Evolutionary conservation across 768 basidiomycete genomes (phyloP), one percentile per base, ranked within the genome.

Genomic region (Clitopilus hobsonii): DNA sequence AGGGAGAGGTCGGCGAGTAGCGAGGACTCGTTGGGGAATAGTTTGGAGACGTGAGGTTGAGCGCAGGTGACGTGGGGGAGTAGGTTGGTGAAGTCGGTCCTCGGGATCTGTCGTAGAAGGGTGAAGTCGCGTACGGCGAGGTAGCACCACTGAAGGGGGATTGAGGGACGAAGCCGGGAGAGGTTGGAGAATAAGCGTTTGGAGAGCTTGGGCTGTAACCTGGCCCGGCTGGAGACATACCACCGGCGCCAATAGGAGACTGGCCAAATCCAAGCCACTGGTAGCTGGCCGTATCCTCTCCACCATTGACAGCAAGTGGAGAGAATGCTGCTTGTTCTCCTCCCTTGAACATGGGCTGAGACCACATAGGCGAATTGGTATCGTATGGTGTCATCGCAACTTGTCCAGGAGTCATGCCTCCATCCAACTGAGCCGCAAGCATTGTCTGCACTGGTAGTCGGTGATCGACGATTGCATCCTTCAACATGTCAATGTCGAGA

Each of bases 371-470:
- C 14, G 91, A 90, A 63, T 92, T 91, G 53, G 84, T 89, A 67
- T 96, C 94, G 68, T 98, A 98, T 3, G 97, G 97, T 1, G 97
- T 99, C 90, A 94, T 93, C 7, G 89, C 92, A 6, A 91, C 91
- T 64, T 91, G 89, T 22, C 89, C 91, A 2, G 91, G 91, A 0
- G 92, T 94, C 84, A 94, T 94, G 20, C 88, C 91, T 24, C 89
- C 91, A 49, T 94, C 93, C 2, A 82, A 80, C 54, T 87, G 89
- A 2, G 87, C 84, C 6, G 86, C 81, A 49, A 94, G 74, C 80
- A 90, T 85, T 6, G 81, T 84, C 61, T 91, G 89, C 3, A 91
- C 88, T 0, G 93, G 93, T 16, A 97, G 76, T 23, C 94, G 89
- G 65, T 96, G 94, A 68, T 99, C 97, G 50, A 98, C 90, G 53